Conservation (phyloP, 2,329 filamentous ascomycete genomes). For the Cryphonectria radicalis region DNA sequence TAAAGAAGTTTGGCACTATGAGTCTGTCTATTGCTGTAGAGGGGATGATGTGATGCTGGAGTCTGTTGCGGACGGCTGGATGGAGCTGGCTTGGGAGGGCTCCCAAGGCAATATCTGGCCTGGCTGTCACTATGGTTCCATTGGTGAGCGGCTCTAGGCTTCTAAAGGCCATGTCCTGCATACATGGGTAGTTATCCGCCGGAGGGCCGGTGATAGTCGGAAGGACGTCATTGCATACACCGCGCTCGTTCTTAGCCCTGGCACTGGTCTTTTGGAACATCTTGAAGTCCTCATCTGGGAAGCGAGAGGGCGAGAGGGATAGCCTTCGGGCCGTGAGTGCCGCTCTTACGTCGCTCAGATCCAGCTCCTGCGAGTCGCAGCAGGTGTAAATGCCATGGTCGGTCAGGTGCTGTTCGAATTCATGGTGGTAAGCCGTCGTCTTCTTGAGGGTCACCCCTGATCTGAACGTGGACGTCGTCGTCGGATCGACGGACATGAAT, state of each 20-base stretch:
- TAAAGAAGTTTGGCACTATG: slow-evolving; percentile 46
- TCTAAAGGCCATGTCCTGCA: slow-evolving; percentile 37
- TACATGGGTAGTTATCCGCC: slow-evolving; percentile 33
- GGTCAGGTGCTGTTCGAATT: slow-evolving; percentile 44
- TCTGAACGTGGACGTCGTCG: slow-evolving; percentile 18
- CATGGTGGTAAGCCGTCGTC: slow-evolving; percentile 38
- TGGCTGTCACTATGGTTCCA: slow-evolving; percentile 35
- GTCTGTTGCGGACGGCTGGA: slow-evolving; percentile 31
- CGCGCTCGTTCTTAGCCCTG: too few species aligned
- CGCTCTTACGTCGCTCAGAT: slow-evolving; percentile 30
- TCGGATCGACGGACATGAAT: background rate
- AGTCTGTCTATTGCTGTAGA: slow-evolving; percentile 39
- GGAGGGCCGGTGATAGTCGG: slow-evolving; percentile 38
- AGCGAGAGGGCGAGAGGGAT: slow-evolving; percentile 43
- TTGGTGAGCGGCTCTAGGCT: slow-evolving; percentile 44
- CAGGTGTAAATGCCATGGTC: slow-evolving; percentile 40
- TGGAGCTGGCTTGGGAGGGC: slow-evolving; percentile 30
- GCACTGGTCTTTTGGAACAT: slow-evolving; percentile 33
- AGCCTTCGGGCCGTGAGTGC: slow-evolving; percentile 5
- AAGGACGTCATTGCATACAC: slow-evolving; percentile 27
- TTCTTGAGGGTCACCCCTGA: slow-evolving; percentile 18
- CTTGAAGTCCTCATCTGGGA: slow-evolving; percentile 37
- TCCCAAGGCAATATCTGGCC: slow-evolving; percentile 42
- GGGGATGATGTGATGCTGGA: slow-evolving; percentile 40
- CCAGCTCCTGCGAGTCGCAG: slow-evolving; percentile 37